A percentile compares a stretch with the other conserved stretches of the same genome.
Evolutionary conservation across 257 asterid species (phyloP).

Genomic region (Scutellaria minor): DNA sequence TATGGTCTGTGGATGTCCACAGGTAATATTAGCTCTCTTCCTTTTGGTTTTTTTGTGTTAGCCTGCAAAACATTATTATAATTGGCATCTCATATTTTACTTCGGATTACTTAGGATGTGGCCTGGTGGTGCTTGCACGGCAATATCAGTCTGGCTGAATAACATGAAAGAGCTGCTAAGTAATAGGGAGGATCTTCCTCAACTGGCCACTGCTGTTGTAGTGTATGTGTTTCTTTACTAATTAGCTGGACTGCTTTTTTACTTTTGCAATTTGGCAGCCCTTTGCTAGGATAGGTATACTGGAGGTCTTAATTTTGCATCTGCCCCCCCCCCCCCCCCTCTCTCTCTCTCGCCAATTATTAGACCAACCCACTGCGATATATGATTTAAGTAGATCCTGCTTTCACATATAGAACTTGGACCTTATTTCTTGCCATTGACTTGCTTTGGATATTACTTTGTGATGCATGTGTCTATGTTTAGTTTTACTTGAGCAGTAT

Average conservation of each 20-base stretch:
- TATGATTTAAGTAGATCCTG: background rate
- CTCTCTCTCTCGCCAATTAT: background rate
- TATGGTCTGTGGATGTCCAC: constrained; percentile 94
- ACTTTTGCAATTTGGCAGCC: constrained; percentile 9
- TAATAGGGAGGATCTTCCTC: constrained; percentile 80
- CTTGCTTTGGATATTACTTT: background rate
- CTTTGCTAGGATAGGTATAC: background rate
- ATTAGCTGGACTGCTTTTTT: constrained; percentile 1
- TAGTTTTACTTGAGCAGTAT: background rate
- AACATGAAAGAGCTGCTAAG: constrained; percentile 59
- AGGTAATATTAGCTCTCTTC: constrained; percentile 51
- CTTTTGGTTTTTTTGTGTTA: background rate
- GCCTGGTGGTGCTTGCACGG: constrained; percentile 95
- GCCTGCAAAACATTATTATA: constrained; percentile 13
- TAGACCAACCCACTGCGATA: no score
- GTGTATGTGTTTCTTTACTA: constrained; percentile 60
- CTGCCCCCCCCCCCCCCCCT: background rate
- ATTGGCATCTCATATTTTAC: constrained; percentile 28
- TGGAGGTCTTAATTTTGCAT: background rate
- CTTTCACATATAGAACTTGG: constrained; percentile 2
- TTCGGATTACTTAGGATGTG: constrained; percentile 67
- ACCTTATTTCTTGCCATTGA: background rate
- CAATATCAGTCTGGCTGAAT: constrained; percentile 80
- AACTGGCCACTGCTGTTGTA: constrained; percentile 72
- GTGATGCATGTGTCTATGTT: background rate